These are phyloP conservation scores for Camellia granthamiana DNA, from an alignment of 148 eudicot genomes.

Conservation along the genomic window DNA sequence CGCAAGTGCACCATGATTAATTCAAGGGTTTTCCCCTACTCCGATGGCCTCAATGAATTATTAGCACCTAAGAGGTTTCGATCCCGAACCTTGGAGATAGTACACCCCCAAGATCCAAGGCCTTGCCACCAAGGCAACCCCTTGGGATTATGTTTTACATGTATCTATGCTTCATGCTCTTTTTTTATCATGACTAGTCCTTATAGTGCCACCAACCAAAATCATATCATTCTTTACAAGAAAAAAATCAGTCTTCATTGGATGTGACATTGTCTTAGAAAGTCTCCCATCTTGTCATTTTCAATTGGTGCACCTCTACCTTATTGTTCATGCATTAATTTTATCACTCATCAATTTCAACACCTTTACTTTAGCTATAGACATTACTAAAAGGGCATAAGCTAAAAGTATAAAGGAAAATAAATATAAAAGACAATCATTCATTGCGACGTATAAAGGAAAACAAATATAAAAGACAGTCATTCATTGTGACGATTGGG, in stretches of 20 bases:
- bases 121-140: too few species aligned
- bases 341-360: background rate
- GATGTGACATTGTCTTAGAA: background rate
- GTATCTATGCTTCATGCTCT: background rate
- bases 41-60: too few species aligned
- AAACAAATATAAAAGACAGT: background rate
- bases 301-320: background rate
- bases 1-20: too few species aligned
- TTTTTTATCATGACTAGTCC: background rate
- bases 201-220: background rate
- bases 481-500: background rate
- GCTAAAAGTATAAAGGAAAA: background rate
- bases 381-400: background rate
- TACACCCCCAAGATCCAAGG: too few species aligned
- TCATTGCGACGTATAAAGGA: background rate
- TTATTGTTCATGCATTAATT: background rate
- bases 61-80: too few species aligned
- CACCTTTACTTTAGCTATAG: background rate
- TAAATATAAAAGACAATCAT: background rate
- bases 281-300: background rate
- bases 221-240: background rate
- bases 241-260: background rate
- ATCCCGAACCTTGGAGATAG: too few species aligned
- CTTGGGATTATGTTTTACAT: too few species aligned
- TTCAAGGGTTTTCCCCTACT: too few species aligned